Percentiles rank a stretch among this genome's conserved stretches.
These are phyloP conservation scores for Magnusiomyces tetraspermus DNA, from an alignment of 1,139 yeast species.

Conservation along the genomic window DNA sequence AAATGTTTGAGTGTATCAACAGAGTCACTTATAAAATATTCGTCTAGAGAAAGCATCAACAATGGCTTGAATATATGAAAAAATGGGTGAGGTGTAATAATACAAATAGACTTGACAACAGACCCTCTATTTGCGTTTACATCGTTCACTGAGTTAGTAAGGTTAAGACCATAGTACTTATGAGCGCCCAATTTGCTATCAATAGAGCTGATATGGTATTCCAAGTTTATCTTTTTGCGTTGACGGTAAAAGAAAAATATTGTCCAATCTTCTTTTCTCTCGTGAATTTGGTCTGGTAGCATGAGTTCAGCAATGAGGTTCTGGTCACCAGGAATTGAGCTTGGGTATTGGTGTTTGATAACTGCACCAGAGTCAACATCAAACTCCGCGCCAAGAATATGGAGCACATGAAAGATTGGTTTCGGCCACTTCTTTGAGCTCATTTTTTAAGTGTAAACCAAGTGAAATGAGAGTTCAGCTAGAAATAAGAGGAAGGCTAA, in stretches of 20 bases:
- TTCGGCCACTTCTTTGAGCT: not conserved
- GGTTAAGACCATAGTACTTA: conserved; percentile 46
- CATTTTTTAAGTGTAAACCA: not conserved
- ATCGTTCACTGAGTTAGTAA: conserved; percentile 47
- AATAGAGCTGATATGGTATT: conserved; percentile 23
- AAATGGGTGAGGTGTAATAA: conserved; percentile 43
- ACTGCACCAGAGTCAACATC: conserved; percentile 57
- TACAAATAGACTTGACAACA: conserved; percentile 45
- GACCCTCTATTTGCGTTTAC: conserved; percentile 45
- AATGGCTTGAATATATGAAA: conserved; percentile 54
- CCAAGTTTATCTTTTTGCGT: conserved; percentile 23
- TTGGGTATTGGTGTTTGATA: conserved; percentile 45
- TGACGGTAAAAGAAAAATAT: conserved; percentile 42
- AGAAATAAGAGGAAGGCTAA: no score
- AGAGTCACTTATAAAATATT: conserved; percentile 28
- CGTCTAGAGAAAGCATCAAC: conserved; percentile 45
- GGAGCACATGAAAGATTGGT: conserved; percentile 24
- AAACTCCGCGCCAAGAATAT: conserved; percentile 43
- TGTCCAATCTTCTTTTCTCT: conserved; percentile 52
- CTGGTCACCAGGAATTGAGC: conserved; percentile 10
- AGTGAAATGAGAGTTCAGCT: not conserved
- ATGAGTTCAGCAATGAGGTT: conserved; percentile 42
- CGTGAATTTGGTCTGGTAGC: conserved; percentile 60
- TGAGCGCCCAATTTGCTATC: conserved; percentile 25
- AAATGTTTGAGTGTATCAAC: conserved; percentile 28